Base-by-base conservation (phyloP, 768 basidiomycete species). In the Tulasnella calospora region DNA sequence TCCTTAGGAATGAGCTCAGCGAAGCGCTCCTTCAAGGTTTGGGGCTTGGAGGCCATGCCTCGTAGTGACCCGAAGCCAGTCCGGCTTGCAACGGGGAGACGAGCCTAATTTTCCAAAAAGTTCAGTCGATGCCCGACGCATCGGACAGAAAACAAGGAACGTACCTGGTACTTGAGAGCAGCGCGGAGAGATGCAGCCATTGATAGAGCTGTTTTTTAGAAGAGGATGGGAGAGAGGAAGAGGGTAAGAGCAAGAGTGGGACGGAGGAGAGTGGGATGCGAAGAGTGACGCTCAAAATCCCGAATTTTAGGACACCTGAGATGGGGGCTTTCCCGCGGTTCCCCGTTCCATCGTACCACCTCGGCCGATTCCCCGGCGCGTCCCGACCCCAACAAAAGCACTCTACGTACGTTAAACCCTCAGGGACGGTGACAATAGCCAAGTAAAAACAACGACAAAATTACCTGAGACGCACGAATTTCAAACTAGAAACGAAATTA, bases 1-100 rank as follows among this genome's bases (percentile, higher is more conserved):
- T 97, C 92, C 80, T 88, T 87, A 79, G 97, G 97, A 82, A 99
- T 98, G 85, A 98, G 90, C 86, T 98, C 94, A 44, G 94, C 90
- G 79, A 99, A 88, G 74, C 95, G 90, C 86, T 98, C 95, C 87
- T 96, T 97, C 84, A 99, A 89, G 36, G 94, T 90, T 79, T 89
- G 88, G 67, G 89, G 89, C 85, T 91, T 92, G 40, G 89, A 61
- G 55, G 75, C 75, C 75, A 76, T 76, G 38, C 33, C 19, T 35
- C 75, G 75, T 23, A 76, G 27, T 10, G 55, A 40, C 46, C 71
- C 44, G 71, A 46, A 46, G 71, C 71, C 71, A 72, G 71, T 36
- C 44, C 71, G 71, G 38, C 44, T 46, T 72, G 71, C 38, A 41
- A 72, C 71, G 38, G 36, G 71, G 36, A 72, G 71, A 51, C 55